phyloP scores from a whole-genome alignment of 148 eudicot genomes.

The Rheum nobile region DNA sequence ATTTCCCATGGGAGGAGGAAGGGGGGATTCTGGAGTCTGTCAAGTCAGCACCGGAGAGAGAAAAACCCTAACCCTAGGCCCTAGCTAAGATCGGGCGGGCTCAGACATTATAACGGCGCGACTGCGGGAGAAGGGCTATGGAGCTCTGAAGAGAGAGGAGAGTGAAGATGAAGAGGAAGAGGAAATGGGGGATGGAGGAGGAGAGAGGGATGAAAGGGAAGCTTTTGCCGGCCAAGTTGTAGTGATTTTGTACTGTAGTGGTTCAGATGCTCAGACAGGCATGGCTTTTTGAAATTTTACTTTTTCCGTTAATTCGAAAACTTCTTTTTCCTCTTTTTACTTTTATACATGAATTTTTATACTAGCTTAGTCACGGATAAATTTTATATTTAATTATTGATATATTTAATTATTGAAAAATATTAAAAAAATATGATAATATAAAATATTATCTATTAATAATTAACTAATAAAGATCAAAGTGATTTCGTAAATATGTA shows the following conservation, averaged over 20 bases:
- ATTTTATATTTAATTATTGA: too few relatives aligned
- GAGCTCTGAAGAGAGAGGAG: constrained; percentile 3
- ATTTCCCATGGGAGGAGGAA: constrained; percentile 56
- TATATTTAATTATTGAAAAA: too few relatives aligned
- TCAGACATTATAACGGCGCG: constrained; percentile 11
- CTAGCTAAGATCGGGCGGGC: constrained; percentile 5
- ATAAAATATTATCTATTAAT: too few relatives aligned
- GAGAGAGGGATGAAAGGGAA: constrained; percentile 9
- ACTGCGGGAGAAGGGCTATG: constrained; percentile 8
- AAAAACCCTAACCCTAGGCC: constrained; percentile 24
- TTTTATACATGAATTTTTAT: neutral
- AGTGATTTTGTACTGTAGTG: constrained; percentile 22
- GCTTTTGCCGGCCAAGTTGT: constrained; percentile 5
- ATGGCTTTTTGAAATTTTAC: neutral
- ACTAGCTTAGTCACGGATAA: too few relatives aligned
- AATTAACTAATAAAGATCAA: too few relatives aligned
- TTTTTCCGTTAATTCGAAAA: neutral
- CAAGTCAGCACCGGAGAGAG: neutral
- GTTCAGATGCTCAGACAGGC: constrained; percentile 15
- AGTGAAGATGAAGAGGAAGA: constrained; percentile 13
- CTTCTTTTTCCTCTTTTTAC: neutral
- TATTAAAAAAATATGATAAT: too few relatives aligned
- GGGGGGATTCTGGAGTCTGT: constrained; percentile 4
- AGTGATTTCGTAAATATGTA: too few relatives aligned
- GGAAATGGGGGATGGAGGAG: constrained; percentile 1